These are phyloP conservation scores for Pyrenula massariospora DNA, from an alignment of 495 filamentous ascomycete species.

Conservation along the genomic window DNA sequence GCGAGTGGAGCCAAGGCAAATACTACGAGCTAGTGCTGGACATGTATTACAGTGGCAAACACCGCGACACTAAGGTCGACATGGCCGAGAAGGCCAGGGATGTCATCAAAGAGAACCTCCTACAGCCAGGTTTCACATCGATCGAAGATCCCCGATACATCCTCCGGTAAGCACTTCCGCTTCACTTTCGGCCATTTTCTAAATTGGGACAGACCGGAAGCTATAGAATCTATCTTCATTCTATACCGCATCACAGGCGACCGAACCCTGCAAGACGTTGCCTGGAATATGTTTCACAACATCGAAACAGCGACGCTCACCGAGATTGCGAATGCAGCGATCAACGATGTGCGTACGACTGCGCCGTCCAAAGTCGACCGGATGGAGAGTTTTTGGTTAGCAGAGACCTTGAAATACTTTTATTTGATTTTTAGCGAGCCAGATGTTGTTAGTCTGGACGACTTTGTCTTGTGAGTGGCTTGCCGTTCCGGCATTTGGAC, in stretches of 20 bases:
- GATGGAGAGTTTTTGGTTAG: constrained; percentile 50
- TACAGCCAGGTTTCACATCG: constrained; percentile 47
- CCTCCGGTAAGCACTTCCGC: constrained; percentile 40
- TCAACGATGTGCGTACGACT: constrained; percentile 39
- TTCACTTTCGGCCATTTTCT: constrained; percentile 1
- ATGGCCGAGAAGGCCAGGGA: constrained; percentile 18
- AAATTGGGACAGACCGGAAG: constrained; percentile 38
- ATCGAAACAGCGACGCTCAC: constrained; percentile 51
- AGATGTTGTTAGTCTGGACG: constrained; percentile 54
- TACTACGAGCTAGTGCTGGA: constrained; percentile 26
- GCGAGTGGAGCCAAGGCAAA: constrained; percentile 42
- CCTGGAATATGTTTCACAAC: constrained; percentile 66
- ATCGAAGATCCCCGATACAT: constrained; percentile 54
- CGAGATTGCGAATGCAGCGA: constrained; percentile 43
- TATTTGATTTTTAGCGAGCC: constrained; percentile 76
- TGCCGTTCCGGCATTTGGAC: background rate
- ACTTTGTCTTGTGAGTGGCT: constrained; percentile 47
- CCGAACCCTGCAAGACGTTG: constrained; percentile 48
- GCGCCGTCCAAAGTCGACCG: constrained; percentile 25
- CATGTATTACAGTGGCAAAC: background rate
- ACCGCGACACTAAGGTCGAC: background rate
- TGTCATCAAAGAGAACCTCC: constrained; percentile 28
- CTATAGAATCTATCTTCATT: constrained; percentile 63
- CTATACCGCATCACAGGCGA: constrained; percentile 68
- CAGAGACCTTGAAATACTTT: constrained; percentile 89